A percentile compares a stretch with the other conserved stretches of the same genome.
phyloP scores from a whole-genome alignment of 768 basidiomycete genomes.

The Kwoniella dejecticola region DNA sequence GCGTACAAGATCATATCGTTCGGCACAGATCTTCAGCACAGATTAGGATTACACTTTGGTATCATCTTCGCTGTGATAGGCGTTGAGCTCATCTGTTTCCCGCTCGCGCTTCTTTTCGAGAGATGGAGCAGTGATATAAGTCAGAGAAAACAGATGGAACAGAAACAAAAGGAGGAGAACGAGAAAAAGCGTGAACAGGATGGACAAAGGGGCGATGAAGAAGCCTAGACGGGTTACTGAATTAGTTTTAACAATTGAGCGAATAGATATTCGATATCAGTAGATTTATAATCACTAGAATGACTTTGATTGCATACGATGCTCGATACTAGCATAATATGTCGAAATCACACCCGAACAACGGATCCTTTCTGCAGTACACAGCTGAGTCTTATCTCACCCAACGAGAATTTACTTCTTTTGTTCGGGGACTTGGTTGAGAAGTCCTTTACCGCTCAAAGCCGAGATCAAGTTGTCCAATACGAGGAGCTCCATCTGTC shows the following conservation, averaged over 20 bases:
- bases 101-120: slow-evolving; percentile 39
- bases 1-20: slow-evolving; percentile 54
- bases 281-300: neutral
- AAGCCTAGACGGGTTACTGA: neutral
- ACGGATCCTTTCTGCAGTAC: neutral
- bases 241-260: neutral
- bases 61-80: slow-evolving; percentile 48
- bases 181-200: slow-evolving; percentile 5
- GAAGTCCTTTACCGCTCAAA: slow-evolving; percentile 42
- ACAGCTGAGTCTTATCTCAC: neutral
- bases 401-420: slow-evolving; percentile 15
- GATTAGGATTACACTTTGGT: slow-evolving; percentile 51
- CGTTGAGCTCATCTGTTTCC: slow-evolving; percentile 40
- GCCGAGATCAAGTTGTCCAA: slow-evolving; percentile 47
- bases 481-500: slow-evolving; percentile 46
- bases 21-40: slow-evolving; percentile 37
- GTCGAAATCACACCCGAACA: no score
- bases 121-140: slow-evolving; percentile 37
- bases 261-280: neutral
- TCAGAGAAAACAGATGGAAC: slow-evolving; percentile 13
- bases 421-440: slow-evolving; percentile 52
- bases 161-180: slow-evolving; percentile 26
- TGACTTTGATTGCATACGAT: neutral
- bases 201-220: neutral
- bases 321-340: neutral